Conservation (phyloP, 2,329 filamentous ascomycete species). For the Neopestalotiopsis sp. region DNA sequence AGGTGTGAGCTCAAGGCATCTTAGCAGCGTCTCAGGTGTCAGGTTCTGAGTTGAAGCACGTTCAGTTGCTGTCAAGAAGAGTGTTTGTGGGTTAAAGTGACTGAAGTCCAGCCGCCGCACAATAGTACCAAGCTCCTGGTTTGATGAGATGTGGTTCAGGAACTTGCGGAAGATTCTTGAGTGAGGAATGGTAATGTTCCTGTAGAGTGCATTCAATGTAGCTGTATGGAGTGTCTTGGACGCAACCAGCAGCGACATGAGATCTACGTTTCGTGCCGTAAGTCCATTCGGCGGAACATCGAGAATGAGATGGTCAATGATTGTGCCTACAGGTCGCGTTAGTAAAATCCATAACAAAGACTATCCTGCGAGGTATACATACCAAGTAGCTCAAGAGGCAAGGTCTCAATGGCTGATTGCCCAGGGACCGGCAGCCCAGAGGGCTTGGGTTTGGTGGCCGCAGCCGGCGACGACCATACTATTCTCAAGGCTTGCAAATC, state of each 20-base stretch:
- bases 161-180: conserved; percentile 85
- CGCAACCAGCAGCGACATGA: conserved; percentile 77
- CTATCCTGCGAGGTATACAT: conserved; percentile 40
- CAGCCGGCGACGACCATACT: conserved; percentile 54
- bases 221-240: conserved; percentile 76
- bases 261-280: conserved; percentile 76
- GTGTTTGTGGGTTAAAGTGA: conserved; percentile 80
- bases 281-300: conserved; percentile 78
- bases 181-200: conserved; percentile 81
- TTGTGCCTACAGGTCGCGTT: conserved; percentile 57
- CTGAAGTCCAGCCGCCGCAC: conserved; percentile 83
- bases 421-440: conserved; percentile 44
- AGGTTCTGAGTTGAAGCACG: conserved; percentile 77
- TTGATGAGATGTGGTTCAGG: conserved; percentile 68
- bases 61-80: conserved; percentile 77
- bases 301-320: conserved; percentile 75
- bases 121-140: conserved; percentile 73
- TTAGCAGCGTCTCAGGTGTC: conserved; percentile 73
- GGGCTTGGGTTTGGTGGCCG: conserved; percentile 35
- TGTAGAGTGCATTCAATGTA: conserved; percentile 77
- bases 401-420: conserved; percentile 64
- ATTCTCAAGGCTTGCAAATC: conserved; percentile 62
- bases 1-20: conserved; percentile 74
- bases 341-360: not conserved
- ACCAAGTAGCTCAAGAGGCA: conserved; percentile 76